Evolutionary conservation across 2,329 filamentous ascomycete genomes (phyloP), one percentile per base, ranked within the genome.

Genomic region (Emergomyces orientalis): DNA sequence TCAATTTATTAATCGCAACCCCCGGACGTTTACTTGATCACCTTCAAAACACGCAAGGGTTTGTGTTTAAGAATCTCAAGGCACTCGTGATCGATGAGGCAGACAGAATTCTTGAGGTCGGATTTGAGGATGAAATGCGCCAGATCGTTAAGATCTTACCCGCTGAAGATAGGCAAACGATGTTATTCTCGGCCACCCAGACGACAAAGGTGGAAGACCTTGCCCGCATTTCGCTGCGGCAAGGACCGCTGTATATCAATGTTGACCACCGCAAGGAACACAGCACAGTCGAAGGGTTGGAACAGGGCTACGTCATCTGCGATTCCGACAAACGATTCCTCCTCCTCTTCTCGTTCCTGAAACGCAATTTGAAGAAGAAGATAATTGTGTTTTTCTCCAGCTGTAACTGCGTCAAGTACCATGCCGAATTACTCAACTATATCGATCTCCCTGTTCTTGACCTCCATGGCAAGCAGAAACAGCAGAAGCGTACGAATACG

Each of bases 151-250:
- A 95, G 81, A 94, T 97, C 62, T 80, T 97, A 22, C 90, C 92
- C 56, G 88, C 88, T 68, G 87, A 95, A 63, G 86, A 92, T 68
- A 82, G 94, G 64, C 93, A 97, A 77, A 97, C 92, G 0, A 94
- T 96, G 88, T 84, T 99, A n/a, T 99, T 99, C 82, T 97, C 91
- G 17, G 94, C 94, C 17, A 99, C 94, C 4, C 94, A 97, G 77
- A 99, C 94, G 2, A 97, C 93, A 62, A 97, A 99, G 79, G 94
- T 99, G 68, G 93, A 97, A 77, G 94, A 99, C 76, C 82, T 99
- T 62, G 94, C 94, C 0, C 84, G 94, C 66, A 96, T 99, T 73
- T 99, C 94, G 4, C 82, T 99, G 57, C 86, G 91, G 43, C 88
- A 91, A 0, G 92, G 93, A 2, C 94, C 94, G 1, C 80, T 99